Base-by-base conservation (phyloP, 208 protist species). In the Lotmaria passim region DNA sequence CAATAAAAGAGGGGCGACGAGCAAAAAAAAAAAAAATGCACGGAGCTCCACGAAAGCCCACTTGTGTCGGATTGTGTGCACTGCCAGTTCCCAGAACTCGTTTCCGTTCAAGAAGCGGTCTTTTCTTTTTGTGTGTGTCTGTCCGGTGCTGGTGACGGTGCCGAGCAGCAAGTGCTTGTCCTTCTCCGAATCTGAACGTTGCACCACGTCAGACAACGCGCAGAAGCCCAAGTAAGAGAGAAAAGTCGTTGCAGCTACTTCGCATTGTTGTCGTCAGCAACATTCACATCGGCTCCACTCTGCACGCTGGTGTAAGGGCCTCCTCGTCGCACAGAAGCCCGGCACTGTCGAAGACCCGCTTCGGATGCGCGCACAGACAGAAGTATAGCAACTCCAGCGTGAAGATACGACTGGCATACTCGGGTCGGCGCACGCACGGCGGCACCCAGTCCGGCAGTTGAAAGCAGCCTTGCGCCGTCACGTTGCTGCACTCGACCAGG, bases 351-450 rank as follows among this genome's bases (percentile, higher is more conserved):
- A 94, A 90, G n/a, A 87, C 41, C 1, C 65, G 65, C 28, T 71
- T 69, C 15, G 57, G 62, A 19, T 78, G 72, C 34, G 74, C 64
- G 69, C 89, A 94, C 4, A 94, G 75, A 14, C 77, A 72, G 57
- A 90, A 76, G 63, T 86, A 84, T 3, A 94, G 62, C 21, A 94
- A 64, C 71, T 94, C 89, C 38, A 94, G 59, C 10, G 89, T 83
- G 41, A 84, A 94, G 33, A 89, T 39, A 19, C 83, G 73, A 15
- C 48, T 30, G 36, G 75, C 56, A n/a, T 68, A 57, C 53, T 78
- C 68, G 7, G 64, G 44, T 15, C 46, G 56, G 0, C 68, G 71
- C 65, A 79, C 60, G 33, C 75, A 56, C 10, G 33, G 2, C 6
- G 89, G 89, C 43, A 89, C 75, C 84, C 86, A 90, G 23, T 56